Evolutionary conservation across 1,284 basidiomycete species (phyloP).

Genomic region (Trichosporon ovoides): DNA sequence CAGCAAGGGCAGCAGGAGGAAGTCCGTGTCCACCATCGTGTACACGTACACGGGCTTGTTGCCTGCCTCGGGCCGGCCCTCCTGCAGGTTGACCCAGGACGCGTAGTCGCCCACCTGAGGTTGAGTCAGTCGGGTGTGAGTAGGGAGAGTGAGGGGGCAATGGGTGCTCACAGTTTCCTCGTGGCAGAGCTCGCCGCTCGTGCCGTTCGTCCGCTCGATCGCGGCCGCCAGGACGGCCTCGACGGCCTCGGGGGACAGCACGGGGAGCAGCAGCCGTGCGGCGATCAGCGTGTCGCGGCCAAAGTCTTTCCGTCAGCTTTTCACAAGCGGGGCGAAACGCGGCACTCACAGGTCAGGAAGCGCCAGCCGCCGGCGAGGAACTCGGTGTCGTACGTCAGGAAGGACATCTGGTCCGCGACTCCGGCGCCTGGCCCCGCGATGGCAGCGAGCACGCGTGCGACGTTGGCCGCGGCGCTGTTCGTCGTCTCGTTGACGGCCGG

Average conservation of each 20-base stretch:
- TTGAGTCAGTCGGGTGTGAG: not conserved
- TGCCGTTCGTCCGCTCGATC: slow-evolving; percentile 48
- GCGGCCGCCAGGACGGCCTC: slow-evolving; percentile 52
- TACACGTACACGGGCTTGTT: slow-evolving; percentile 51
- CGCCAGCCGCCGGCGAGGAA: slow-evolving; percentile 53
- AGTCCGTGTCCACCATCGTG: slow-evolving; percentile 51
- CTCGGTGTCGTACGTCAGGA: slow-evolving; percentile 46
- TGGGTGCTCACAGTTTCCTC: slow-evolving; percentile 46
- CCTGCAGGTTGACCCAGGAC: slow-evolving; percentile 39
- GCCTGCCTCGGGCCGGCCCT: slow-evolving; percentile 47
- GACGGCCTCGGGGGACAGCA: slow-evolving; percentile 48
- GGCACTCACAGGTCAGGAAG: slow-evolving; percentile 47
- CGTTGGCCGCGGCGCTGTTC: slow-evolving; percentile 13
- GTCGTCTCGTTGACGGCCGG: not conserved
- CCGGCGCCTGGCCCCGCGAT: slow-evolving; percentile 35
- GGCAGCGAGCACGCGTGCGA: slow-evolving; percentile 36
- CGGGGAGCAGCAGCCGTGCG: slow-evolving; percentile 49
- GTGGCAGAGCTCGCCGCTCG: slow-evolving; percentile 51
- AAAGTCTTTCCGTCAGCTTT: slow-evolving; percentile 37
- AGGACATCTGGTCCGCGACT: slow-evolving; percentile 45
- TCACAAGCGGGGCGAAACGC: not conserved
- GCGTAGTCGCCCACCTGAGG: slow-evolving; percentile 33
- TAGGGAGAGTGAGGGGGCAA: too few species aligned
- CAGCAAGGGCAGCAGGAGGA: slow-evolving; percentile 50
- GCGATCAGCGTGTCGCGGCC: slow-evolving; percentile 52